Conservation (phyloP, 441 rosid species). For the Biscutella laevigata region DNA sequence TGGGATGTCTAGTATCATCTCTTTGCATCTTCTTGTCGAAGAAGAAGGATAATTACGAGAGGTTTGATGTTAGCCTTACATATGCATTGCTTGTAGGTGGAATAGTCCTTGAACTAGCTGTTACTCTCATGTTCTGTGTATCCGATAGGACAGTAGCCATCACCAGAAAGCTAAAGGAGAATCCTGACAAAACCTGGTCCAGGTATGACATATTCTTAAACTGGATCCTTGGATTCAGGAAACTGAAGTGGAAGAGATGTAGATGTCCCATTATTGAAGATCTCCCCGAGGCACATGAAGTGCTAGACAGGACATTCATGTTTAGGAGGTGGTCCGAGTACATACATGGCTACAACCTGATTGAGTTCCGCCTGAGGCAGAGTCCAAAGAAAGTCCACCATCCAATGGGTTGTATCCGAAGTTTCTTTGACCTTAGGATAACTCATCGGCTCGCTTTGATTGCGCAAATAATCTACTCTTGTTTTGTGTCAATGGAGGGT, state of each 20-base stretch:
- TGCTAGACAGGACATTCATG: constrained; percentile 12
- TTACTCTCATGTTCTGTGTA: constrained; percentile 24
- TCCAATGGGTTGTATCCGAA: not conserved
- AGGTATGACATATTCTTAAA: not conserved
- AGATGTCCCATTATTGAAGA: not conserved
- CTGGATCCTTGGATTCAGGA: constrained; percentile 13
- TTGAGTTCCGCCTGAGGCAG: constrained; percentile 21
- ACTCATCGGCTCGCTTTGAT: constrained; percentile 2
- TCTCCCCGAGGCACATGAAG: not conserved
- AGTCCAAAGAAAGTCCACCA: constrained; percentile 19
- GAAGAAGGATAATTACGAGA: constrained; percentile 3
- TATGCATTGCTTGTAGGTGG: constrained; percentile 37
- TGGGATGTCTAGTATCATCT: constrained; percentile 15
- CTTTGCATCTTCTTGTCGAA: constrained; percentile 15
- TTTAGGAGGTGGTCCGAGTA: constrained; percentile 37
- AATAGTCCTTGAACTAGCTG: constrained; percentile 24
- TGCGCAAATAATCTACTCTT: accelerated
- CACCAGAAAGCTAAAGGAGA: not conserved
- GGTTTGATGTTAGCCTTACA: constrained; percentile 31
- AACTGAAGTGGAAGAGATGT: constrained; percentile 17
- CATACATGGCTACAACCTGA: constrained; percentile 25
- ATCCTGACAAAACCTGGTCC: not conserved
- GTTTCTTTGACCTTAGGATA: not conserved
- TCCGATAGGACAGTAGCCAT: constrained; percentile 37
- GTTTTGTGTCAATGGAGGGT: too few species aligned